These are phyloP conservation scores for Nitzschia sp. DNA, from an alignment of 108 stramenopile species.

Conservation along the genomic window DNA sequence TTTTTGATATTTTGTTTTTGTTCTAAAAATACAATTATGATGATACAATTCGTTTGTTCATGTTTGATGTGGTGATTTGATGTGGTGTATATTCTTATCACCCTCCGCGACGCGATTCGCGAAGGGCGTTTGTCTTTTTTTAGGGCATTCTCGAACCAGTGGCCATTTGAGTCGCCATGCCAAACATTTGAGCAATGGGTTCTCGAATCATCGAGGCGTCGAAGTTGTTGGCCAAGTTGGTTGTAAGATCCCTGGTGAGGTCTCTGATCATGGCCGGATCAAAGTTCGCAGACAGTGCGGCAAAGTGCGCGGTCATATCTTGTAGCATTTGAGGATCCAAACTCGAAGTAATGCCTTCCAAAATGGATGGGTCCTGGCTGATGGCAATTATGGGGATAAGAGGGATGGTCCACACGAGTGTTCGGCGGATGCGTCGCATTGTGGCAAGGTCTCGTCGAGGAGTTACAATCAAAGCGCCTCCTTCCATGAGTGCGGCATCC, in stretches of 20 bases:
- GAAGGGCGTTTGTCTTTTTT: too few species aligned
- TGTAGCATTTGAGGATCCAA: constrained; percentile 23
- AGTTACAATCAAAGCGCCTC: not conserved
- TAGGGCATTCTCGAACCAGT: constrained; percentile 5
- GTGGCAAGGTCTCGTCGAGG: constrained; percentile 7
- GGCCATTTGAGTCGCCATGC: constrained; percentile 20
- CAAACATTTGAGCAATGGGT: constrained; percentile 26
- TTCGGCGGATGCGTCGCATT: constrained; percentile 9
- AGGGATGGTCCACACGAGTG: constrained; percentile 17
- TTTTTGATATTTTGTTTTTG: too few species aligned
- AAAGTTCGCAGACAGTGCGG: constrained; percentile 7
- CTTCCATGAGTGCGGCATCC: not conserved
- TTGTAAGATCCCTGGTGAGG: constrained; percentile 3
- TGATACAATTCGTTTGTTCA: not conserved
- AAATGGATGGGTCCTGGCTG: constrained; percentile 16
- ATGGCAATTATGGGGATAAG: constrained; percentile 20
- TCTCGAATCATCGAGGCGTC: constrained; percentile 17
- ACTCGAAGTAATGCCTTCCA: constrained; percentile 5
- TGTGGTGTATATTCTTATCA: too few species aligned
- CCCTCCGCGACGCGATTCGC: too few species aligned
- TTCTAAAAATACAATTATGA: not conserved
- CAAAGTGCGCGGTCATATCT: constrained; percentile 3
- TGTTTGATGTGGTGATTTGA: not conserved
- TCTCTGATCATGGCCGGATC: constrained; percentile 27
- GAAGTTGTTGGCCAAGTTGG: constrained; percentile 16